These are phyloP conservation scores for Dictyostelium capitatum DNA, from an alignment of 78 protist genomes.

Conservation along the genomic window DNA sequence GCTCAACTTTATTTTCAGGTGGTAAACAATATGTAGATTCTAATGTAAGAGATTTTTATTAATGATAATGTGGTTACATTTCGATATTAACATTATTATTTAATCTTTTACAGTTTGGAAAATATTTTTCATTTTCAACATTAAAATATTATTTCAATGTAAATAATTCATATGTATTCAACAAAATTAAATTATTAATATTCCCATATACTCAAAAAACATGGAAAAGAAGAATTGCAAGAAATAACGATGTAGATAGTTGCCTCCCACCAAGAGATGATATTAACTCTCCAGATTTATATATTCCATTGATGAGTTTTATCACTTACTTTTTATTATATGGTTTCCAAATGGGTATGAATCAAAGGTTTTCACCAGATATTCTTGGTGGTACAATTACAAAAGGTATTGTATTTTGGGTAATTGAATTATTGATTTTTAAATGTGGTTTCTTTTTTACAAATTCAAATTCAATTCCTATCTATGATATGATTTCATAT, in stretches of 20 bases:
- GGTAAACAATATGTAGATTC: slow-evolving; percentile 79
- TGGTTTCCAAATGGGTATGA: slow-evolving; percentile 80
- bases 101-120: slow-evolving; percentile 46
- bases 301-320: slow-evolving; percentile 92
- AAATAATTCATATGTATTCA: slow-evolving; percentile 87
- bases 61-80: background rate
- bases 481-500: slow-evolving; percentile 83
- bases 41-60: slow-evolving; percentile 33
- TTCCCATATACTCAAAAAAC: slow-evolving; percentile 88
- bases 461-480: slow-evolving; percentile 61
- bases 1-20: slow-evolving; percentile 62
- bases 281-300: slow-evolving; percentile 93
- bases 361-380: slow-evolving; percentile 80
- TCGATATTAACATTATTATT: background rate
- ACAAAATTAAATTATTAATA: slow-evolving; percentile 82
- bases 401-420: slow-evolving; percentile 65
- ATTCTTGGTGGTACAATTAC: slow-evolving; percentile 67
- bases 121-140: slow-evolving; percentile 76
- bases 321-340: slow-evolving; percentile 89
- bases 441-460: slow-evolving; percentile 81
- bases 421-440: slow-evolving; percentile 54
- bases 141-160: slow-evolving; percentile 88
- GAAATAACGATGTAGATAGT: slow-evolving; percentile 42
- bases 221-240: slow-evolving; percentile 76
- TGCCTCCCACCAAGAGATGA: slow-evolving; percentile 90